Evolutionary conservation across 78 protist species (phyloP).

Genomic region (Guillardia theta): DNA sequence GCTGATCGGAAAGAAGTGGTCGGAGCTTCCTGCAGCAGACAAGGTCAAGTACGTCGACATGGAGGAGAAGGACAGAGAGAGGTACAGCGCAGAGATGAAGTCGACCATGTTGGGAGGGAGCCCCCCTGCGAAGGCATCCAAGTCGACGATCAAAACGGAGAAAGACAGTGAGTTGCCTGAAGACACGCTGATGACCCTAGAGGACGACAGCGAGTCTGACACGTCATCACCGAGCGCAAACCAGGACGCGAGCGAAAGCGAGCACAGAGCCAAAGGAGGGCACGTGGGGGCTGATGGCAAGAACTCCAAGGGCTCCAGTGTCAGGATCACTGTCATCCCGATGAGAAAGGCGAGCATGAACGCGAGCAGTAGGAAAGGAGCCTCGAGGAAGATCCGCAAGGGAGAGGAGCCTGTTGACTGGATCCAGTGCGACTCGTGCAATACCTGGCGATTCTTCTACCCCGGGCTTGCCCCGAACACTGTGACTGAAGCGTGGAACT

Average conservation of each 20-base stretch:
- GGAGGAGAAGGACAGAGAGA: not conserved
- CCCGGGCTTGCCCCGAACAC: not conserved
- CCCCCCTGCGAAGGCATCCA: not conserved
- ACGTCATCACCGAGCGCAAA: no score
- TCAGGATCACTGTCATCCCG: no score
- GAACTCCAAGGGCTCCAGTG: no score
- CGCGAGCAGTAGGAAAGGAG: no score
- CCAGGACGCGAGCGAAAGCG: no score
- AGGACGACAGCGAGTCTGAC: no score
- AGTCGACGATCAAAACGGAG: not conserved
- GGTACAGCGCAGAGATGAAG: not conserved
- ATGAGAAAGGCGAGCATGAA: no score
- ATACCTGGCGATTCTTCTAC: not conserved
- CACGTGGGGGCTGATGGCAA: no score
- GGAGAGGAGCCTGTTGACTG: not conserved
- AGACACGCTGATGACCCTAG: no score
- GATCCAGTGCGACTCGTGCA: not conserved
- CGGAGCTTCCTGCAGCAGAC: not conserved
- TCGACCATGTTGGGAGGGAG: not conserved
- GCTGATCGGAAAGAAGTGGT: not conserved
- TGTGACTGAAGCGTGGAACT: not conserved
- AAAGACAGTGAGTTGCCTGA: no score
- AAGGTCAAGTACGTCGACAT: not conserved
- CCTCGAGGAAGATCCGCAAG: no score
- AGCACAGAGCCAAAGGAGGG: no score